Percentiles rank a stretch among this genome's conserved stretches.
Conservation (phyloP, 176 grass and related monocot species). For the Bolboschoenus planiculmis region DNA sequence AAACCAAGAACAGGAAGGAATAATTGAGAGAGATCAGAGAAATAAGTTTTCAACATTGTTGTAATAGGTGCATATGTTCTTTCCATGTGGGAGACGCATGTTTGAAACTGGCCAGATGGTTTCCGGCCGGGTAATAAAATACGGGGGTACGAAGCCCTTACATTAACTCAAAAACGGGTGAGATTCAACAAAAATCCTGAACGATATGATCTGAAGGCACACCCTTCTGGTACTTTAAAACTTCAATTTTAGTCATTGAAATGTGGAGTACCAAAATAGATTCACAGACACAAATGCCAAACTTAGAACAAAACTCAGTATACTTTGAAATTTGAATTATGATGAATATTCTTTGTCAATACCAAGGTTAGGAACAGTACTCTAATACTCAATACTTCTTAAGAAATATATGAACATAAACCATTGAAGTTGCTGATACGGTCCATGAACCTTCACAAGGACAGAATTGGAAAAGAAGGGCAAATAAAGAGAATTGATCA, state of each 20-base stretch:
- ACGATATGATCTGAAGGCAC: neutral
- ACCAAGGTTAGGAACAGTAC: neutral
- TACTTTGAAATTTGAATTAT: neutral
- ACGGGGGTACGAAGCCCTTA: too few species aligned
- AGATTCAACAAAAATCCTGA: neutral
- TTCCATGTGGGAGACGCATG: too few species aligned
- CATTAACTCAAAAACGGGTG: neutral
- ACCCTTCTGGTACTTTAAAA: neutral
- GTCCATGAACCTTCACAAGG: neutral
- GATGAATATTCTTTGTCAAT: neutral
- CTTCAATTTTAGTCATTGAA: neutral
- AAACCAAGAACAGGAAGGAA: neutral
- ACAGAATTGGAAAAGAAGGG: neutral
- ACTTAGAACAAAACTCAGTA: neutral
- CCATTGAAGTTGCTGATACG: neutral
- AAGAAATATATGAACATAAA: neutral
- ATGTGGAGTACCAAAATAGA: neutral
- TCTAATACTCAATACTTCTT: neutral
- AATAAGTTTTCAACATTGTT: too few species aligned
- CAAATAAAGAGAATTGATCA: neutral
- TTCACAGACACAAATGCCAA: neutral
- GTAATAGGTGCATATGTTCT: too few species aligned
- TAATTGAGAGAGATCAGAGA: conserved; percentile 2
- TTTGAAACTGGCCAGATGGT: too few species aligned
- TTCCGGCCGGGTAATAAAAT: too few species aligned